Conservation (phyloP, 148 eudicot genomes). For the Rhododendron kiyosumense region DNA sequence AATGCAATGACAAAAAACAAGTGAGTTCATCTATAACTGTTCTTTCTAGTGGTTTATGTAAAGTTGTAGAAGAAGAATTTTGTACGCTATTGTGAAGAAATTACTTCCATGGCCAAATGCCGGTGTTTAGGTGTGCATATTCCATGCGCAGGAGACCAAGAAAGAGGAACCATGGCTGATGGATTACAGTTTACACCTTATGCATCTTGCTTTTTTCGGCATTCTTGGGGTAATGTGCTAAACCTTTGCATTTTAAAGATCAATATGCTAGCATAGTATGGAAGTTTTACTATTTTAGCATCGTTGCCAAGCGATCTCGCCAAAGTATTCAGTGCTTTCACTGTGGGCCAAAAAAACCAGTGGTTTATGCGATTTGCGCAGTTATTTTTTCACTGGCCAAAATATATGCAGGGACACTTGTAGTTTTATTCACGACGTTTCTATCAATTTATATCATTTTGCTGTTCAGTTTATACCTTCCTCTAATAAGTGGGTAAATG, state of each 20-base stretch:
- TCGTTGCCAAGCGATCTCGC: background rate
- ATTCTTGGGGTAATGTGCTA: constrained; percentile 55
- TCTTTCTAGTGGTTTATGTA: background rate
- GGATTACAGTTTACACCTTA: constrained; percentile 48
- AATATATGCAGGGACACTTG: background rate
- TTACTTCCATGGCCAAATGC: background rate
- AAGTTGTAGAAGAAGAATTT: background rate
- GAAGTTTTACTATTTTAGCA: background rate
- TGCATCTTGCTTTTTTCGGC: constrained; percentile 62
- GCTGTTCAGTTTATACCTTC: background rate
- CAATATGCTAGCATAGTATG: background rate
- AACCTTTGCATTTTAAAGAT: background rate
- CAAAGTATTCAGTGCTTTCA: background rate
- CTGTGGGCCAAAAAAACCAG: background rate
- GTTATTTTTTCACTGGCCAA: background rate
- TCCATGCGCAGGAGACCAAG: constrained; percentile 43
- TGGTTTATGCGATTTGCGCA: background rate
- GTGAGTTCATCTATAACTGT: constrained; percentile 30
- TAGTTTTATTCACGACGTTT: background rate
- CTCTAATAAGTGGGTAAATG: background rate
- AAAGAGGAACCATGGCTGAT: constrained; percentile 35
- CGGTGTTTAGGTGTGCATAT: background rate
- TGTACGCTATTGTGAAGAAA: background rate
- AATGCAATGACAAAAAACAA: constrained; percentile 25
- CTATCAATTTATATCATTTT: background rate